Evolutionary conservation across 805 yeast genomes (phyloP).

Genomic region (Wickerhamomyces rabaulensis): DNA sequence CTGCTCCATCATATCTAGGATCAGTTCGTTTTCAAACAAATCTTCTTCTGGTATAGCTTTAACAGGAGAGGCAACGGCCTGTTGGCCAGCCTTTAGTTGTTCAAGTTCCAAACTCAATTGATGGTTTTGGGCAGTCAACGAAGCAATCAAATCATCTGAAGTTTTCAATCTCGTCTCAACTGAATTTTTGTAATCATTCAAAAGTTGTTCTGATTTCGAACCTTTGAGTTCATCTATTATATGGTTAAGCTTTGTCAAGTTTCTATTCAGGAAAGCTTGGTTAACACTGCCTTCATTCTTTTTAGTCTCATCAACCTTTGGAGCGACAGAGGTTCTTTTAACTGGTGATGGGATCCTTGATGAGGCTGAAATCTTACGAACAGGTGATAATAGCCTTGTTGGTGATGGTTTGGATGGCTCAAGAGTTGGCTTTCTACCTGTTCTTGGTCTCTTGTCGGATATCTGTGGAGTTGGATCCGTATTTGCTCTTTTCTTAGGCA

Average conservation of each 20-base stretch:
- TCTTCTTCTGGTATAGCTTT: conserved; percentile 12
- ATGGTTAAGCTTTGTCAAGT: conserved; percentile 14
- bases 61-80: neutral
- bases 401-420: conserved; percentile 3
- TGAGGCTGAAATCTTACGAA: conserved; percentile 1
- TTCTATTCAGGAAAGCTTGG: conserved; percentile 16
- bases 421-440: neutral
- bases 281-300: conserved; percentile 9
- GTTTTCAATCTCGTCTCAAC: conserved; percentile 18
- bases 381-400: conserved; percentile 3
- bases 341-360: conserved; percentile 20
- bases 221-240: conserved; percentile 23
- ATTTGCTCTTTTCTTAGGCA: neutral
- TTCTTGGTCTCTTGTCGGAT: neutral
- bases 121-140: conserved; percentile 15
- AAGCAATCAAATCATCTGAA: conserved; percentile 20
- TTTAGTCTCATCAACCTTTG: conserved; percentile 2
- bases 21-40: conserved; percentile 27
- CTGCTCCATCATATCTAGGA: conserved; percentile 35
- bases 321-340: conserved; percentile 6
- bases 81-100: neutral
- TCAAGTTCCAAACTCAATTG: conserved; percentile 8
- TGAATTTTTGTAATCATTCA: conserved; percentile 16
- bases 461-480: neutral
- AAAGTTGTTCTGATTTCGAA: conserved; percentile 17